A percentile compares a stretch with the other conserved stretches of the same genome.
Evolutionary conservation across 1,284 basidiomycete species (phyloP).

Genomic region (Athelia sp.): DNA sequence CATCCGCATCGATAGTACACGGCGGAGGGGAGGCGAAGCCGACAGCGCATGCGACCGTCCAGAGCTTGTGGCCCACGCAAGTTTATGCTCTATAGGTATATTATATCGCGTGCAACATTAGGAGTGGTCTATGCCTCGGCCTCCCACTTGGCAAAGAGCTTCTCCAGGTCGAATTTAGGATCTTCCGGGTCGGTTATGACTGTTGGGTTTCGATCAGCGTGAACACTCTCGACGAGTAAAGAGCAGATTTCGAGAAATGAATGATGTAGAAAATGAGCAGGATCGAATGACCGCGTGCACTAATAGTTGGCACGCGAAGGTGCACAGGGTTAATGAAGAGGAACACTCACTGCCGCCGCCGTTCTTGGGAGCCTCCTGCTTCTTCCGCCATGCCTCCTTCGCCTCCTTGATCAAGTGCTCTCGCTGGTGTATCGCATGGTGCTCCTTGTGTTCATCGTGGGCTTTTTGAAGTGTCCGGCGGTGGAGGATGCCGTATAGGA

Average conservation of each 20-base stretch:
- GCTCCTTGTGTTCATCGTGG: slow-evolving; percentile 68
- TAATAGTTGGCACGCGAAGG: background rate
- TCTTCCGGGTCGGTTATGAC: slow-evolving; percentile 93
- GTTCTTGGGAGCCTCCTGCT: slow-evolving; percentile 50
- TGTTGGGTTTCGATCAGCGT: slow-evolving; percentile 23
- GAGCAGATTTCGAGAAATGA: no score
- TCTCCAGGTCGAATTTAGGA: slow-evolving; percentile 95
- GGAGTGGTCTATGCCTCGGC: slow-evolving; percentile 39
- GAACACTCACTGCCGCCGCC: slow-evolving; percentile 42
- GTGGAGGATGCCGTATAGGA: slow-evolving; percentile 92
- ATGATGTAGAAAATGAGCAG: no score
- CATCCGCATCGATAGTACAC: no score
- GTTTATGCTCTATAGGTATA: slow-evolving; percentile 21
- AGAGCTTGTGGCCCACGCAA: background rate
- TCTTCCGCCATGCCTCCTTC: slow-evolving; percentile 85
- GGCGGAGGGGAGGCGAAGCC: no score
- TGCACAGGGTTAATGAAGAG: background rate
- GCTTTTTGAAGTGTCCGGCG: slow-evolving; percentile 84
- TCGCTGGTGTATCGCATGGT: slow-evolving; percentile 66
- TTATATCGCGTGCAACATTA: slow-evolving; percentile 9
- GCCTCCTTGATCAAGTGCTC: slow-evolving; percentile 83
- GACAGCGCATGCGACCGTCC: no score
- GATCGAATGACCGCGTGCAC: background rate
- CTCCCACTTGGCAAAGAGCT: slow-evolving; percentile 77
- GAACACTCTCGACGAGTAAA: no score